These are phyloP conservation scores for Fusarium pseudograminearum DNA, from an alignment of 2,329 filamentous ascomycete genomes.

Conservation along the genomic window DNA sequence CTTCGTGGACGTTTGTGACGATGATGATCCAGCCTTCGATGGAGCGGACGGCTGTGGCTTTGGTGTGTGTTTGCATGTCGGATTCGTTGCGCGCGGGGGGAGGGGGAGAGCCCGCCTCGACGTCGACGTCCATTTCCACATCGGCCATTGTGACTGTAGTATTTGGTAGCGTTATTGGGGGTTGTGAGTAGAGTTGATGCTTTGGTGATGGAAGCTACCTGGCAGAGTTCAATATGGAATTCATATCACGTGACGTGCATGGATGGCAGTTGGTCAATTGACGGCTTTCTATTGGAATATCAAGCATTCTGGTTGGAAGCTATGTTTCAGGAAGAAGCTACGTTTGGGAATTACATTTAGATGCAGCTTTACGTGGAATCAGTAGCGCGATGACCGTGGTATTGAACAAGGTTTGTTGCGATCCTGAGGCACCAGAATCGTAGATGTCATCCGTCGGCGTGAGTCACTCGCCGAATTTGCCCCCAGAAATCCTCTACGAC, in stretches of 20 bases:
- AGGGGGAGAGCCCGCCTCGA: slow-evolving; percentile 52
- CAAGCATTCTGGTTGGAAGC: not conserved
- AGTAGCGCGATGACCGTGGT: not conserved
- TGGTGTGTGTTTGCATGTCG: slow-evolving; percentile 78
- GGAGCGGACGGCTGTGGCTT: slow-evolving; percentile 84
- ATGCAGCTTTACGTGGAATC: not conserved
- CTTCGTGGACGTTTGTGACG: slow-evolving; percentile 88
- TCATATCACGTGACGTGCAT: slow-evolving; percentile 32
- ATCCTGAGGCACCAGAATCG: slow-evolving; percentile 30
- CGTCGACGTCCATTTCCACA: slow-evolving; percentile 70
- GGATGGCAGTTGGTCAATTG: too few relatives aligned
- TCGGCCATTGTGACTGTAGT: slow-evolving; percentile 60
- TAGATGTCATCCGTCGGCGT: slow-evolving; percentile 34
- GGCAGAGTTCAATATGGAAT: slow-evolving; percentile 17
- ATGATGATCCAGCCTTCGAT: slow-evolving; percentile 93
- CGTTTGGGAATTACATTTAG: too few relatives aligned
- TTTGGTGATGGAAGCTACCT: slow-evolving; percentile 3
- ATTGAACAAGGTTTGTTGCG: not conserved
- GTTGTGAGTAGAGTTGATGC: not conserved
- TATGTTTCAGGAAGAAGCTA: not conserved
- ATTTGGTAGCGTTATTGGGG: not conserved
- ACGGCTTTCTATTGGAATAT: too few relatives aligned
- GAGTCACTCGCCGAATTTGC: slow-evolving; percentile 41
- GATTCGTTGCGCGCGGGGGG: slow-evolving; percentile 63
- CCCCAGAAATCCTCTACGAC: slow-evolving; percentile 22